phyloP scores from a whole-genome alignment of 2,329 filamentous ascomycete genomes.

The Sclerotinia trifoliorum region DNA sequence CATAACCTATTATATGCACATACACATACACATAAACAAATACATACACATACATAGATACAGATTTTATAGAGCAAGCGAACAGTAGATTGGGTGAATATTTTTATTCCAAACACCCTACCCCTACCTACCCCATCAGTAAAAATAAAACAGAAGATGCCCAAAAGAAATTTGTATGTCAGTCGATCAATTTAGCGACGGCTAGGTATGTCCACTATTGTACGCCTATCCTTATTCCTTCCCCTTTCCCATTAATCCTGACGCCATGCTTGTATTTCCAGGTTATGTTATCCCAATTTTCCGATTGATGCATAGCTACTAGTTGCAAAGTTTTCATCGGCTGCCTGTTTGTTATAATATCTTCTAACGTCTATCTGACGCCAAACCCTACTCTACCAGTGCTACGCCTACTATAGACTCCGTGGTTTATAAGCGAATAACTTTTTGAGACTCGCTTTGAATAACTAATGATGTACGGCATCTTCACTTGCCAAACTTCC shows the following conservation, averaged over 20 bases:
- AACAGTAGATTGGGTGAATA: neutral
- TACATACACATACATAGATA: neutral
- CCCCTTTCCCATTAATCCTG: neutral
- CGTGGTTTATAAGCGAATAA: neutral
- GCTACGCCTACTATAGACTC: conserved; percentile 1
- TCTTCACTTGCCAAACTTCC: conserved; percentile 57
- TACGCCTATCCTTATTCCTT: neutral
- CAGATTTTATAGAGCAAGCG: neutral
- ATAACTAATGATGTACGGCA: conserved; percentile 34
- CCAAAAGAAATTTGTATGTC: neutral
- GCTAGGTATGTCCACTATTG: neutral
- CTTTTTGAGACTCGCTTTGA: conserved; percentile 17
- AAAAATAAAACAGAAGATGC: no score
- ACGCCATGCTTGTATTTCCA: conserved; percentile 10
- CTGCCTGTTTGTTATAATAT: neutral
- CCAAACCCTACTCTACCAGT: neutral
- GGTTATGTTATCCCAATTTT: neutral
- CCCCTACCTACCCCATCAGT: neutral
- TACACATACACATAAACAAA: neutral
- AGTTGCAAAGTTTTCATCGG: neutral
- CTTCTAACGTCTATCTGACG: neutral
- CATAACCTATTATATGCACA: neutral
- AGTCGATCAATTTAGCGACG: conserved; percentile 15
- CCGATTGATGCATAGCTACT: conserved; percentile 1
- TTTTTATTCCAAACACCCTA: neutral